phyloP scores from a whole-genome alignment of 805 yeast species.

The Starmerella stigmatis region DNA sequence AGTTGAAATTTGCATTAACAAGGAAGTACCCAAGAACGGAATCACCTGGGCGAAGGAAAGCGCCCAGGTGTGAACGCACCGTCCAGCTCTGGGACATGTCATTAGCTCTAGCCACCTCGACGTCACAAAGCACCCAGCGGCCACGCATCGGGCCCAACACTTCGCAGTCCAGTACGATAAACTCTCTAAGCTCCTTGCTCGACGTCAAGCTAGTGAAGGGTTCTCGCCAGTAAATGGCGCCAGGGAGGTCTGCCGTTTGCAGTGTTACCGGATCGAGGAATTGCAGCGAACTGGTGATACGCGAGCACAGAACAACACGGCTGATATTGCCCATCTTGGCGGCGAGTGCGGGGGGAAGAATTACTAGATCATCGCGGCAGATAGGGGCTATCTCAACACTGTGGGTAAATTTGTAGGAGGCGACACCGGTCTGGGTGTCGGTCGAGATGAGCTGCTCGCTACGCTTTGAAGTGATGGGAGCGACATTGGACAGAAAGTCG shows the following conservation, averaged over 20 bases:
- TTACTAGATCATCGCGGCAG: slow-evolving; percentile 86
- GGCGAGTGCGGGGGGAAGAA: slow-evolving; percentile 73
- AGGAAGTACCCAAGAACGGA: slow-evolving; percentile 79
- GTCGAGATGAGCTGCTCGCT: slow-evolving; percentile 81
- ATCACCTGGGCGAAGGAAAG: slow-evolving; percentile 86
- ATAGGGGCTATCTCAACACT: slow-evolving; percentile 89
- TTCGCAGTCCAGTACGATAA: slow-evolving; percentile 79
- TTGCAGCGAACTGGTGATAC: slow-evolving; percentile 66
- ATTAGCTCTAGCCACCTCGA: slow-evolving; percentile 68
- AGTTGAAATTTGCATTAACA: slow-evolving; percentile 69
- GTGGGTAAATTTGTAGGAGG: slow-evolving; percentile 78
- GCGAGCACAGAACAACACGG: slow-evolving; percentile 72
- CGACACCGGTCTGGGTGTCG: slow-evolving; percentile 80
- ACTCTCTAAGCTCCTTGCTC: slow-evolving; percentile 55
- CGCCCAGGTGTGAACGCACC: slow-evolving; percentile 81
- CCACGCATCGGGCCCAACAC: slow-evolving; percentile 77
- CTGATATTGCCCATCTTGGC: slow-evolving; percentile 68
- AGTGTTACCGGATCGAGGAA: slow-evolving; percentile 71
- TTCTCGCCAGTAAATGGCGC: slow-evolving; percentile 65
- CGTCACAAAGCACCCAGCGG: slow-evolving; percentile 70
- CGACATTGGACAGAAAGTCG: slow-evolving; percentile 72
- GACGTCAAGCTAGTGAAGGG: slow-evolving; percentile 69
- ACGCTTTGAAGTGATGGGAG: slow-evolving; percentile 67
- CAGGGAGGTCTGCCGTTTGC: slow-evolving; percentile 63
- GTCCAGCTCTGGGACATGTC: slow-evolving; percentile 71